Percentiles rank a stretch among this genome's conserved stretches.
These are phyloP conservation scores for Leucosporidium creatinivorum DNA, from an alignment of 768 basidiomycete species.

Conservation along the genomic window DNA sequence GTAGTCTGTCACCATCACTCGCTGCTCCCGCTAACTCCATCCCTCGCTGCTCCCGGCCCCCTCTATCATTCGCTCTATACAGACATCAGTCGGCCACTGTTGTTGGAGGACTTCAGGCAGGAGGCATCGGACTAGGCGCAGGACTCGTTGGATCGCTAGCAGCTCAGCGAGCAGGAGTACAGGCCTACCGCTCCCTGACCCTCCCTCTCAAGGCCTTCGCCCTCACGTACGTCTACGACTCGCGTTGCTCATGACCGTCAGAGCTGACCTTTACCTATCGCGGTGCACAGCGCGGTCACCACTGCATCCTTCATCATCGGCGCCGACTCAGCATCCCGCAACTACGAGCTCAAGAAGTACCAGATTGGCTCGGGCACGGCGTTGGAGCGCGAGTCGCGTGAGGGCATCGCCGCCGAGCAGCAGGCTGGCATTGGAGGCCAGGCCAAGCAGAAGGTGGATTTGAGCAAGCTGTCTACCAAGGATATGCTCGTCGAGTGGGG, in stretches of 20 bases:
- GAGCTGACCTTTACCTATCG: background rate
- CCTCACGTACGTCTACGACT: slow-evolving; percentile 12
- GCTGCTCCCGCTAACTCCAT: too few relatives aligned
- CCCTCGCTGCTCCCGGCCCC: too few relatives aligned
- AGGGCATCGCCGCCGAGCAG: slow-evolving; percentile 8
- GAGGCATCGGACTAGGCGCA: background rate
- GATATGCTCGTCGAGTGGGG: slow-evolving; percentile 30
- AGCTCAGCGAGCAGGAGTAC: slow-evolving; percentile 17
- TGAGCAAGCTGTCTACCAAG: slow-evolving; percentile 1
- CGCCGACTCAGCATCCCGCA: slow-evolving; percentile 26
- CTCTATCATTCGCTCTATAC: too few relatives aligned
- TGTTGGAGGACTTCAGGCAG: background rate
- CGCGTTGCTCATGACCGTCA: background rate
- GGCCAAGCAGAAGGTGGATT: background rate
- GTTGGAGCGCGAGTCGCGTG: background rate
- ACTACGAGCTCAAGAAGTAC: slow-evolving; percentile 30
- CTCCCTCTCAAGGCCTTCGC: slow-evolving; percentile 34
- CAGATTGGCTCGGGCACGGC: slow-evolving; percentile 22
- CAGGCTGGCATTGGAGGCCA: slow-evolving; percentile 15
- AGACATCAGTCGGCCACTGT: background rate
- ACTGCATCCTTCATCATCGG: slow-evolving; percentile 28
- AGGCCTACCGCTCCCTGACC: slow-evolving; percentile 20
- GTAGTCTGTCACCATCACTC: too few relatives aligned
- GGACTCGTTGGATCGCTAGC: slow-evolving; percentile 13
- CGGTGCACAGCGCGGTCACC: slow-evolving; percentile 6